phyloP scores from a whole-genome alignment of 2,329 filamentous ascomycete species.

The Zasmidium cellare region DNA sequence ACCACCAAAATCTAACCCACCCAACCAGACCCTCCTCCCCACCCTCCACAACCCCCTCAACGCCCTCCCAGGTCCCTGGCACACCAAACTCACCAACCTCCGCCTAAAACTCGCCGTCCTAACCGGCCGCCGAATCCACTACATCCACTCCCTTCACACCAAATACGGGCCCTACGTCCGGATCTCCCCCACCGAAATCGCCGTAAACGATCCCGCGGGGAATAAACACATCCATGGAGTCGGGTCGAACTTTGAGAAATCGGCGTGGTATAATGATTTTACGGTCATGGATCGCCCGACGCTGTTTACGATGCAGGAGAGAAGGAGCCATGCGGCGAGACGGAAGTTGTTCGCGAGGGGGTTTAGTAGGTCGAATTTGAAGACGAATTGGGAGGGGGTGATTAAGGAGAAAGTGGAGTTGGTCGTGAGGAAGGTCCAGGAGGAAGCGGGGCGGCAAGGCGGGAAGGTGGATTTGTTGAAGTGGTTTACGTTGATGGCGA shows the following conservation, averaged over 20 bases:
- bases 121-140: conserved; percentile 39
- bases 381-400: conserved; percentile 38
- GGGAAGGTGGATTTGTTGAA: conserved; percentile 40
- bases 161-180: conserved; percentile 33
- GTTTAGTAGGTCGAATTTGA: conserved; percentile 39
- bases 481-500: conserved; percentile 44
- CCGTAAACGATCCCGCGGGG: conserved; percentile 28
- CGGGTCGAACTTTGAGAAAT: conserved; percentile 23
- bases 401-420: conserved; percentile 36
- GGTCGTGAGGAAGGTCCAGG: conserved; percentile 36
- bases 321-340: conserved; percentile 36
- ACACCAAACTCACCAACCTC: conserved; percentile 26
- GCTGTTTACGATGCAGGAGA: conserved; percentile 41
- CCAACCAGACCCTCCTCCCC: conserved; percentile 2
- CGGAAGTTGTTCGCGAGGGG: conserved; percentile 38
- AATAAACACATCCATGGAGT: conserved; percentile 35
- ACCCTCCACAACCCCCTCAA: conserved; percentile 23
- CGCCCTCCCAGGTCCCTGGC: conserved; percentile 32
- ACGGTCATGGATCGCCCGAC: conserved; percentile 23
- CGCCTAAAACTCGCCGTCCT: conserved; percentile 40
- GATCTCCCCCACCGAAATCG: conserved; percentile 31
- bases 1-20: too few species aligned
- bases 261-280: conserved; percentile 29
- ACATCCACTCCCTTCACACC: conserved; percentile 40
- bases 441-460: conserved; percentile 26